Evolutionary conservation across 1,284 basidiomycete genomes (phyloP).

Genomic region (Schizopora paradoxa): DNA sequence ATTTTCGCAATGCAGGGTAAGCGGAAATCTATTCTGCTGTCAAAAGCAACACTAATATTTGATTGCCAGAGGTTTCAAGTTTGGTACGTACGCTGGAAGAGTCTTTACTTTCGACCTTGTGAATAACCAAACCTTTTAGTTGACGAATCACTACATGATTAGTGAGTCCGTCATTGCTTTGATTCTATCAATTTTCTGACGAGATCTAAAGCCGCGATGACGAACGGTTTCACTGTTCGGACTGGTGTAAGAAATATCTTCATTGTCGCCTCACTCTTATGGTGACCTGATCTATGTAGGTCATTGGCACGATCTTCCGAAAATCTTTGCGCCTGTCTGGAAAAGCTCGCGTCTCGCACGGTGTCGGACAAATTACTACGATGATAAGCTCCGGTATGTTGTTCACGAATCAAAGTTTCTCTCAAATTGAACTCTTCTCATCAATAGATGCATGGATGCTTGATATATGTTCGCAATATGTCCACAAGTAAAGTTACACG

Average conservation of each 20-base stretch:
- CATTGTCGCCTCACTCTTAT: too few relatives aligned
- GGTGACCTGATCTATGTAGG: slow-evolving; percentile 28
- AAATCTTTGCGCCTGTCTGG: slow-evolving; percentile 68
- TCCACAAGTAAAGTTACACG: too few relatives aligned
- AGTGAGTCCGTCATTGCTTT: slow-evolving; percentile 32
- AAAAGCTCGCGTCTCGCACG: slow-evolving; percentile 53
- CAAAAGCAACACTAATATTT: slow-evolving; percentile 3
- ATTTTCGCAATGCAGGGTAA: slow-evolving; percentile 65
- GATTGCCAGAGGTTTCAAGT: slow-evolving; percentile 41
- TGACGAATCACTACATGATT: slow-evolving; percentile 48
- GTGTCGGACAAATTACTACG: slow-evolving; percentile 64
- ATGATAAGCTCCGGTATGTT: slow-evolving; percentile 56
- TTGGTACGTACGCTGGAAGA: slow-evolving; percentile 36
- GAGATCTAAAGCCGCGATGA: slow-evolving; percentile 39
- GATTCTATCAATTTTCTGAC: too few relatives aligned
- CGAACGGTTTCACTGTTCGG: slow-evolving; percentile 45
- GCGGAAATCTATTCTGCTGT: slow-evolving; percentile 10
- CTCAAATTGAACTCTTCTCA: too few relatives aligned
- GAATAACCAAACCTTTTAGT: slow-evolving; percentile 28
- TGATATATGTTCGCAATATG: too few relatives aligned
- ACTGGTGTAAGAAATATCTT: slow-evolving; percentile 38
- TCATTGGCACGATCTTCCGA: slow-evolving; percentile 67
- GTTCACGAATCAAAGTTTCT: too few relatives aligned
- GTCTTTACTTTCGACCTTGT: too few relatives aligned
- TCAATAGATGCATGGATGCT: too few relatives aligned